Percentiles rank a stretch among this genome's conserved stretches.
phyloP scores from a whole-genome alignment of 768 basidiomycete species.

The Pleurotus platypus region DNA sequence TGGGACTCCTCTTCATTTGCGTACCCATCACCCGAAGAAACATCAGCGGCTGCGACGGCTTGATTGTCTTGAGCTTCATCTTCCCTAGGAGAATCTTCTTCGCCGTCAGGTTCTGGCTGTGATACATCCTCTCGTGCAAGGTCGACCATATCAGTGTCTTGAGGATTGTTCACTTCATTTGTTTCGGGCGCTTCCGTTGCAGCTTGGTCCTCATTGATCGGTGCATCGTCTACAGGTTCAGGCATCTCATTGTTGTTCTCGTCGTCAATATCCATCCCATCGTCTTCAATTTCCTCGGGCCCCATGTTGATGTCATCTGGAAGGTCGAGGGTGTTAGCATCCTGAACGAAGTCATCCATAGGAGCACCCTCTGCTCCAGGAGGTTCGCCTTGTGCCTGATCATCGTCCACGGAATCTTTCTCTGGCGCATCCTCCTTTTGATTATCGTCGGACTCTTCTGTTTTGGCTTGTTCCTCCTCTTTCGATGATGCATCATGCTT shows the following conservation, averaged over 20 bases:
- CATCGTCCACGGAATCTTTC: conserved; percentile 18
- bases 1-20: conserved; percentile 21
- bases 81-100: conserved; percentile 14
- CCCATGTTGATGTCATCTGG: conserved; percentile 82
- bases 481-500: conserved; percentile 29
- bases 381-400: conserved; percentile 22
- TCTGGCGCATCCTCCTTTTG: conserved; percentile 22
- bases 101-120: conserved; percentile 20
- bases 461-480: conserved; percentile 27
- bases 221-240: conserved; percentile 9
- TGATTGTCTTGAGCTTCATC: conserved; percentile 28
- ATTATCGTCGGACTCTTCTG: conserved; percentile 22
- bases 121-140: conserved; percentile 9
- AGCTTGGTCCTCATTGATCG: conserved; percentile 19
- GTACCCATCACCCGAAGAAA: conserved; percentile 37
- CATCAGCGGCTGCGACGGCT: conserved; percentile 38
- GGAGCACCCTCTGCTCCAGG: conserved; percentile 57
- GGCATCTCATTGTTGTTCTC: conserved; percentile 7
- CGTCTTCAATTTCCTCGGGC: conserved; percentile 31
- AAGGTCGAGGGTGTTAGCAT: conserved; percentile 82
- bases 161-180: conserved; percentile 26
- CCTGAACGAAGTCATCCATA: conserved; percentile 72
- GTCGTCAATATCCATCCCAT: conserved; percentile 29
- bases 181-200: conserved; percentile 16
- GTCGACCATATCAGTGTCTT: conserved; percentile 21